A percentile compares a stretch with the other conserved stretches of the same genome.
phyloP scores from a whole-genome alignment of 2,329 filamentous ascomycete species.

The Aureobasidium sp. region DNA sequence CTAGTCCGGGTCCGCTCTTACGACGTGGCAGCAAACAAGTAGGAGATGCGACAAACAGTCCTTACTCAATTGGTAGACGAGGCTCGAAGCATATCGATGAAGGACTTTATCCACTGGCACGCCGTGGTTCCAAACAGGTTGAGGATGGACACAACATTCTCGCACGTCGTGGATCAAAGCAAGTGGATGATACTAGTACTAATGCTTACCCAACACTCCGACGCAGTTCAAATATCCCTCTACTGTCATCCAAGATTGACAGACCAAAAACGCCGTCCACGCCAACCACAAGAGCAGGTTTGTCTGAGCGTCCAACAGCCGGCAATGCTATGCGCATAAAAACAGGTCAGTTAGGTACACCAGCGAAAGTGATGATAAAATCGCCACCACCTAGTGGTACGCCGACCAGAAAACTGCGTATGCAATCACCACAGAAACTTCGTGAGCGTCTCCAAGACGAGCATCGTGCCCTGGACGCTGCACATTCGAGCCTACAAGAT shows the following conservation, averaged over 20 bases:
- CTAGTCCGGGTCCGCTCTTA: slow-evolving; percentile 3
- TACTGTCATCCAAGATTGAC: slow-evolving; percentile 17
- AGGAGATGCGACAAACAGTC: not conserved
- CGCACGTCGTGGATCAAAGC: slow-evolving; percentile 10
- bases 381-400: slow-evolving; percentile 14
- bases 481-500: slow-evolving; percentile 61
- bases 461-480: slow-evolving; percentile 63
- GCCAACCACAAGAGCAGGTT: slow-evolving; percentile 44
- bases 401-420: slow-evolving; percentile 54
- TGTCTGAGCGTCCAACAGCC: slow-evolving; percentile 43
- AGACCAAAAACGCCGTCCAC: slow-evolving; percentile 23
- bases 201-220: slow-evolving; percentile 21
- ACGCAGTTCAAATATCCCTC: slow-evolving; percentile 17
- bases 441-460: slow-evolving; percentile 81
- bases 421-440: slow-evolving; percentile 58
- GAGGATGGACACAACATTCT: slow-evolving; percentile 12
- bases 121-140: slow-evolving; percentile 10
- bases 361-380: slow-evolving; percentile 11
- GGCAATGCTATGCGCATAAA: slow-evolving; percentile 55
- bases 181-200: slow-evolving; percentile 24
- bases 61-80: not conserved
- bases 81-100: slow-evolving; percentile 5
- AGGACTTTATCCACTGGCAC: slow-evolving; percentile 2
- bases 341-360: slow-evolving; percentile 32
- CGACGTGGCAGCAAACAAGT: slow-evolving; percentile 7